Conservation (phyloP, 2,329 filamentous ascomycete genomes). For the Macroventuria anomochaeta region DNA sequence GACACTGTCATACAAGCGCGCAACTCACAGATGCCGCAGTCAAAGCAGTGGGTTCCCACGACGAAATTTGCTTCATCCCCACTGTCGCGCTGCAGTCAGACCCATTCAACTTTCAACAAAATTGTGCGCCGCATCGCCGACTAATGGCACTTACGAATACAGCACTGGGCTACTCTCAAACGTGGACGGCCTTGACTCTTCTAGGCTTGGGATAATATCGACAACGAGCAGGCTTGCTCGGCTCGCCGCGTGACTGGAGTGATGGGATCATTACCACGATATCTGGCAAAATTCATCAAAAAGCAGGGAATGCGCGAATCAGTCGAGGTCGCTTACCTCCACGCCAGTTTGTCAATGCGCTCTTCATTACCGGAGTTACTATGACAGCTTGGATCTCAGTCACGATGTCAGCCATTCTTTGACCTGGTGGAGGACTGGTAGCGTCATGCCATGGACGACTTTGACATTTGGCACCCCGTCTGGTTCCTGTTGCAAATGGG, state of each 20-base stretch:
- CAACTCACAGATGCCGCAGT: slow-evolving; percentile 15
- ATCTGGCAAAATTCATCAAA: slow-evolving; percentile 4
- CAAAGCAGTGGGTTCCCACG: slow-evolving; percentile 16
- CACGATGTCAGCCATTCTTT: not conserved
- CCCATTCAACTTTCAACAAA: slow-evolving; percentile 10
- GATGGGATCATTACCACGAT: slow-evolving; percentile 11
- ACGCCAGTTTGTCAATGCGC: slow-evolving; percentile 5
- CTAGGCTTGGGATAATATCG: slow-evolving; percentile 5
- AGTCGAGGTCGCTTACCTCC: not conserved
- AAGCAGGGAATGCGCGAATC: slow-evolving; percentile 14
- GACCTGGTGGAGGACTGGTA: not conserved
- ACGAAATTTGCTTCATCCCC: slow-evolving; percentile 14
- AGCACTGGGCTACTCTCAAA: slow-evolving; percentile 2
- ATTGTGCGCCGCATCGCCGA: slow-evolving; percentile 3
- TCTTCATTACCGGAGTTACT: not conserved
- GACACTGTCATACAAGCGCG: slow-evolving; percentile 27
- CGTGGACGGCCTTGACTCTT: slow-evolving; percentile 11
- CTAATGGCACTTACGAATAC: not conserved
- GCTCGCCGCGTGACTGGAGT: slow-evolving; percentile 12
- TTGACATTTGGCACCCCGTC: not conserved
- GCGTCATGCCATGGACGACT: not conserved
- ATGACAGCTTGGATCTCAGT: not conserved
- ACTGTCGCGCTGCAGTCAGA: slow-evolving; percentile 14
- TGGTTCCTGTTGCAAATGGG: not conserved
- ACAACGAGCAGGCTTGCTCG: slow-evolving; percentile 16